phyloP scores from a whole-genome alignment of 2,329 filamentous ascomycete genomes.

The Thyridium curvatum region DNA sequence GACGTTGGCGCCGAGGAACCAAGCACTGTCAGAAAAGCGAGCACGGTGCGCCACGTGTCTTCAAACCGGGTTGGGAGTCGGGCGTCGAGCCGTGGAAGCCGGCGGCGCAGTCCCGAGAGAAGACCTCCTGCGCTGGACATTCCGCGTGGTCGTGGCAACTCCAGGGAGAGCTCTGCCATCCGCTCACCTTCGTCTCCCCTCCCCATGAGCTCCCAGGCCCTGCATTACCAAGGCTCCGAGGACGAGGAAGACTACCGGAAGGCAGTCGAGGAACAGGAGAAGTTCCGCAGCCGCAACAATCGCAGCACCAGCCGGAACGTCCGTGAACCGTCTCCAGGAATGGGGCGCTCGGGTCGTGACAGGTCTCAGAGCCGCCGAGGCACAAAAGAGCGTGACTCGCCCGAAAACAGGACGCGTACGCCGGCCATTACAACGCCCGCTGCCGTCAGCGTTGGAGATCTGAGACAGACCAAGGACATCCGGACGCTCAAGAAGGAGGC shows the following conservation, averaged over 20 bases:
- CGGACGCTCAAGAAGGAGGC: slow-evolving; percentile 63
- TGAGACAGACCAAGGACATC: slow-evolving; percentile 52
- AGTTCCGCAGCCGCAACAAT: slow-evolving; percentile 48
- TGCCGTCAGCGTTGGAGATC: slow-evolving; percentile 44
- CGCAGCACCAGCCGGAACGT: slow-evolving; percentile 39
- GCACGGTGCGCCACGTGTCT: slow-evolving; percentile 22
- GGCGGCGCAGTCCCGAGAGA: slow-evolving; percentile 40
- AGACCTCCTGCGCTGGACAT: slow-evolving; percentile 36
- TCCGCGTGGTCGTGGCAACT: slow-evolving; percentile 55
- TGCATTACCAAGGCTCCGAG: slow-evolving; percentile 49
- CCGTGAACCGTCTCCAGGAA: slow-evolving; percentile 15
- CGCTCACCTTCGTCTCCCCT: slow-evolving; percentile 77
- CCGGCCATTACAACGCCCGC: slow-evolving; percentile 31
- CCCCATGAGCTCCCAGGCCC: slow-evolving; percentile 59
- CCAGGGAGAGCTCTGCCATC: slow-evolving; percentile 49
- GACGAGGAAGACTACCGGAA: slow-evolving; percentile 57
- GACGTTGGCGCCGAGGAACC: slow-evolving; percentile 30
- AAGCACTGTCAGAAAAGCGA: slow-evolving; percentile 36
- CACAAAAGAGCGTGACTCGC: slow-evolving; percentile 18
- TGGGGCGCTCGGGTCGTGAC: slow-evolving; percentile 9
- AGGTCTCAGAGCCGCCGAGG: slow-evolving; percentile 16
- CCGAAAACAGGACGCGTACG: slow-evolving; percentile 18
- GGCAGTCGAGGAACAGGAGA: slow-evolving; percentile 47
- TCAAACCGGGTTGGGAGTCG: slow-evolving; percentile 33
- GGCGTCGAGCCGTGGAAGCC: slow-evolving; percentile 40